Conservation (phyloP, 139 green algal genomes). For the Coccomyxa sp. region DNA sequence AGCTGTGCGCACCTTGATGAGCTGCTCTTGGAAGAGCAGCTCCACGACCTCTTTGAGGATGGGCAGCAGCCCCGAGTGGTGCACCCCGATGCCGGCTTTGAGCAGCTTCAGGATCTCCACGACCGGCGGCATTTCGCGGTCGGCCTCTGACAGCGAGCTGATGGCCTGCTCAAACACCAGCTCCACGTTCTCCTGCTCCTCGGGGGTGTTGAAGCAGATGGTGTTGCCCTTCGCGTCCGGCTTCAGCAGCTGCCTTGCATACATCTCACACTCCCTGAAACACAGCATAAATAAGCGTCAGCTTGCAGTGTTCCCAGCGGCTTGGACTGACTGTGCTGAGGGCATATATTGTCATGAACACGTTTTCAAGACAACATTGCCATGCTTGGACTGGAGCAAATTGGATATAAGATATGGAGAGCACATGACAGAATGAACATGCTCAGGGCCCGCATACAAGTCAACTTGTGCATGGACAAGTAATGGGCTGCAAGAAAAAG, state of each 20-base stretch:
- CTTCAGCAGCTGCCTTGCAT: slow-evolving; percentile 34
- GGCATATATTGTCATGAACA: not conserved
- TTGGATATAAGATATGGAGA: not conserved
- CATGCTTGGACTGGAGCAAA: not conserved
- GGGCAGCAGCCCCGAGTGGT: slow-evolving; percentile 93
- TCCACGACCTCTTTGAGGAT: slow-evolving; percentile 97
- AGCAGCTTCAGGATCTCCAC: slow-evolving; percentile 81
- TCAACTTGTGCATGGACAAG: not conserved
- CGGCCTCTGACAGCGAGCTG: slow-evolving; percentile 32
- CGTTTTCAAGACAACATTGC: not conserved
- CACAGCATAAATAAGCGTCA: not conserved
- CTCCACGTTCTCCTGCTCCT: slow-evolving; percentile 43
- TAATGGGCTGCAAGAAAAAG: not conserved
- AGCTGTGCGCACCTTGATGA: slow-evolving; percentile 39
- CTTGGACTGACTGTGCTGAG: not conserved
- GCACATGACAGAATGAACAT: not conserved
- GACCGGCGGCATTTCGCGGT: slow-evolving; percentile 66
- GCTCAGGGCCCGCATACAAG: no score
- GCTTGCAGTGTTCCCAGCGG: not conserved
- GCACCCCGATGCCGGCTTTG: slow-evolving; percentile 81
- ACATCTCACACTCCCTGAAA: slow-evolving; percentile 64
- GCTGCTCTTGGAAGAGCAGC: slow-evolving; percentile 90
- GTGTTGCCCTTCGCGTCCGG: slow-evolving; percentile 14
- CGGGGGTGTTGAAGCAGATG: slow-evolving; percentile 43
- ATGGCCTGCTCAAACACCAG: slow-evolving; percentile 76